A percentile compares a stretch with the other conserved stretches of the same genome.
Evolutionary conservation across 768 basidiomycete genomes (phyloP).

Genomic region (Brasilioporus rufonigricans): DNA sequence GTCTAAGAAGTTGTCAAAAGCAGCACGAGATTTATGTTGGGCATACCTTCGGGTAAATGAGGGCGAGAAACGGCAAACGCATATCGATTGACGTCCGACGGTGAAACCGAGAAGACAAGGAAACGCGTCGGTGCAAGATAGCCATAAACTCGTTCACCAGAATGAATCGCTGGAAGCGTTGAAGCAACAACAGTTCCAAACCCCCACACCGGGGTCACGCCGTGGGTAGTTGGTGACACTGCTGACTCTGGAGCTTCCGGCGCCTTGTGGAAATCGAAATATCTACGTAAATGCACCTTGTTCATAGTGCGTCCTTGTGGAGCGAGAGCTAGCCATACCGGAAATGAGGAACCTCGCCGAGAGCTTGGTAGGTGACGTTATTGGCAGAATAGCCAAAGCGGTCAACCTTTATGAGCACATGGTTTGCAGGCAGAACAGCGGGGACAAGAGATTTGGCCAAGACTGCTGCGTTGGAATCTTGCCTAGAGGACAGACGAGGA

Average conservation of each 20-base stretch:
- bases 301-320: not conserved
- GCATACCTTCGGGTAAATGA: constrained; percentile 56
- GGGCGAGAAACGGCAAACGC: constrained; percentile 59
- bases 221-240: constrained; percentile 51
- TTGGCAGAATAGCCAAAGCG: constrained; percentile 72
- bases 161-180: constrained; percentile 43
- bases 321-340: constrained; percentile 23
- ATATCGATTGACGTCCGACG: constrained; percentile 48
- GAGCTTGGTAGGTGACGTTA: constrained; percentile 66
- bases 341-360: constrained; percentile 43
- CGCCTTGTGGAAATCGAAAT: constrained; percentile 62
- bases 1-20: constrained; percentile 37
- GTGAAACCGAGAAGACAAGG: constrained; percentile 51
- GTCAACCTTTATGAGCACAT: constrained; percentile 57
- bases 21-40: not conserved
- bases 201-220: constrained; percentile 71
- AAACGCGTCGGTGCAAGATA: constrained; percentile 58
- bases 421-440: constrained; percentile 35
- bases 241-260: constrained; percentile 35
- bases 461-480: constrained; percentile 27
- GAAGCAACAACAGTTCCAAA: constrained; percentile 59
- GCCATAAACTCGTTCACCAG: constrained; percentile 64
- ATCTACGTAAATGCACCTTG: constrained; percentile 41
- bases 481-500: constrained; percentile 37
- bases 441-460: constrained; percentile 26